Percentiles rank a stretch among this genome's conserved stretches.
These are phyloP conservation scores for Colletotrichum limetticola DNA, from an alignment of 2,329 filamentous ascomycete species.

Conservation along the genomic window DNA sequence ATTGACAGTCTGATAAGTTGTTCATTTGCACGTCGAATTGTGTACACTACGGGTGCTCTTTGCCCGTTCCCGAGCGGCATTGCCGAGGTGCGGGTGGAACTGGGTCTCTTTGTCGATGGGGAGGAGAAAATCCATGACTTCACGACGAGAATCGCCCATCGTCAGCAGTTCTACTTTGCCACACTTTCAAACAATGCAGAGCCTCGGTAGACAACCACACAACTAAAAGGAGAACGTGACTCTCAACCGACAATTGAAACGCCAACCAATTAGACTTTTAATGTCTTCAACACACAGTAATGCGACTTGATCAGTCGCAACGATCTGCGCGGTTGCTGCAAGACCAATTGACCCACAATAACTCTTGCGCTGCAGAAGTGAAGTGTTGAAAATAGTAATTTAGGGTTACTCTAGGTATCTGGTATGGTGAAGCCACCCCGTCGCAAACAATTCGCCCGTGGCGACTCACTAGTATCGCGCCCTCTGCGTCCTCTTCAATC, in stretches of 20 bases:
- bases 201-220: background rate
- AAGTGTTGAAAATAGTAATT: slow-evolving; percentile 11
- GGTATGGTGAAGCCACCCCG: slow-evolving; percentile 11
- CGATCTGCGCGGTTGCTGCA: background rate
- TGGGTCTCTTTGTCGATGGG: slow-evolving; percentile 16
- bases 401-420: slow-evolving; percentile 25
- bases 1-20: background rate
- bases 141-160: slow-evolving; percentile 14
- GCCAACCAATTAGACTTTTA: background rate
- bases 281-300: background rate
- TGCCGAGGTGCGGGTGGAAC: slow-evolving; percentile 27
- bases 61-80: slow-evolving; percentile 11
- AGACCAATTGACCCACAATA: background rate
- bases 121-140: slow-evolving; percentile 30
- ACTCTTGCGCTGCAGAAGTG: background rate
- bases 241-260: background rate
- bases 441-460: slow-evolving; percentile 4
- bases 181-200: background rate
- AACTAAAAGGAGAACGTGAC: background rate
- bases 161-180: background rate
- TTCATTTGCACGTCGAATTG: background rate
- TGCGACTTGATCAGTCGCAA: background rate
- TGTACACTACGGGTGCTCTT: background rate
- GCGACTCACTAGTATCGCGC: background rate
- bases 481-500: background rate